Conservation (phyloP, 1,284 basidiomycete genomes). For the Fomes fomentarius region DNA sequence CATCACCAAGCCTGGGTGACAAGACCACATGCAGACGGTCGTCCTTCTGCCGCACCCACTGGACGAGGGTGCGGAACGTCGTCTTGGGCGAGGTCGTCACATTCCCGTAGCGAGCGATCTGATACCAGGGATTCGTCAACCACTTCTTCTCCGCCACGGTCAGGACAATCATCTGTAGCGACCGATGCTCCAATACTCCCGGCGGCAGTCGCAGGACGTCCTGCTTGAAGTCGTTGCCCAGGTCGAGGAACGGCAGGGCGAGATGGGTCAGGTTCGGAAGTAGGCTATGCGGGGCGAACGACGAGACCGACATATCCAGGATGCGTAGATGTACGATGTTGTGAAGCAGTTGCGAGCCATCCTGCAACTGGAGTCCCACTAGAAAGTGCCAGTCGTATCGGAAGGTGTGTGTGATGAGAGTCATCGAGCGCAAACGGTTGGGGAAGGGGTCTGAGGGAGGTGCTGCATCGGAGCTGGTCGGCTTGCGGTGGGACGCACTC, state of each 20-base stretch:
- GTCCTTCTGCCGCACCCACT: constrained; percentile 24
- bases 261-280: constrained; percentile 33
- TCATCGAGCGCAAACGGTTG: constrained; percentile 21
- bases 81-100: constrained; percentile 21
- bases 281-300: constrained; percentile 30
- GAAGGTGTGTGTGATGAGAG: constrained; percentile 29
- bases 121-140: constrained; percentile 27
- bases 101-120: constrained; percentile 18
- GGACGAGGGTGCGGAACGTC: constrained; percentile 24
- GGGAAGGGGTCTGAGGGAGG: constrained; percentile 10
- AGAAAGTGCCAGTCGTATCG: constrained; percentile 32
- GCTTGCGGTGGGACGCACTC: neutral
- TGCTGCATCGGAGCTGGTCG: neutral
- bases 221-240: constrained; percentile 24
- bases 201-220: constrained; percentile 25
- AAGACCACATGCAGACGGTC: constrained; percentile 26
- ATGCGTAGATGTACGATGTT: constrained; percentile 33
- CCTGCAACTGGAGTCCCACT: constrained; percentile 12
- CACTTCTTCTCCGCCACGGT: constrained; percentile 29
- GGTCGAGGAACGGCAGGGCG: constrained; percentile 31
- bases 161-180: constrained; percentile 30
- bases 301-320: constrained; percentile 27
- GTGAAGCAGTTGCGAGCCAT: constrained; percentile 22
- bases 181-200: constrained; percentile 21
- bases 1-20: constrained; percentile 20